Evolutionary conservation across 2,329 filamentous ascomycete genomes (phyloP), one percentile per base, ranked within the genome.

Genomic region (Aspergillus carbonarius): DNA sequence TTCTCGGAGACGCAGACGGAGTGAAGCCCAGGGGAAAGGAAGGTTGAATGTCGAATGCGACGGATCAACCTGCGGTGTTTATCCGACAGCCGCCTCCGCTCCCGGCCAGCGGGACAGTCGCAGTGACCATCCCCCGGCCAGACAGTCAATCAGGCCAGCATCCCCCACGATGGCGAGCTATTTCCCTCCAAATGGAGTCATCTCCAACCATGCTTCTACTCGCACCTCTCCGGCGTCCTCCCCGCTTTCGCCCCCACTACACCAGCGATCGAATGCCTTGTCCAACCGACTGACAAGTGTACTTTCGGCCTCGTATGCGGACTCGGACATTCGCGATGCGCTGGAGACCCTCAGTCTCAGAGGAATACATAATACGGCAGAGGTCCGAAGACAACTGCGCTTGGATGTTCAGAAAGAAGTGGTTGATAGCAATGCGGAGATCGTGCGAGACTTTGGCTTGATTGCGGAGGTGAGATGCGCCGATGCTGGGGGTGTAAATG

Each of bases 361-460:
- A 35, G 82, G 83, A 0, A 74, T 92, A 13, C 79, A 83, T 56
- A 97, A 96, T 71, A 91, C 86, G 12, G 83, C 90, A 9, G 90
- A 93, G 64, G 89, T 88, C 2, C 85, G 95, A 53, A 86, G 93
- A 5, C 88, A 91, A 59, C 78, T 98, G 15, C 87, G 93, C 15
- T 77, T 96, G 1, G 88, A 96, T 71, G 82, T 96, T 1, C 92
- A 98, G 72, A 93, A 90, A 73, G 93, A 98, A 71, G 90, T 97
- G 37, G 93, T 98, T 57, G 86, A 93, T 64, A 92, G 90, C 76
- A 97, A 98, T 85, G 92, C 90, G 51, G 86, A 91, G 63, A 90
- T 98, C 63, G 86, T 98, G 59, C 82, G 85, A 55, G 92, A 96
- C 71, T 98, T 98, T 76, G 91, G 92, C 35, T 84, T 87, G 56